Evolutionary conservation across 108 stramenopile genomes (phyloP), one percentile per base, ranked within the genome.

Genomic region (Skeletonema marinoi): DNA sequence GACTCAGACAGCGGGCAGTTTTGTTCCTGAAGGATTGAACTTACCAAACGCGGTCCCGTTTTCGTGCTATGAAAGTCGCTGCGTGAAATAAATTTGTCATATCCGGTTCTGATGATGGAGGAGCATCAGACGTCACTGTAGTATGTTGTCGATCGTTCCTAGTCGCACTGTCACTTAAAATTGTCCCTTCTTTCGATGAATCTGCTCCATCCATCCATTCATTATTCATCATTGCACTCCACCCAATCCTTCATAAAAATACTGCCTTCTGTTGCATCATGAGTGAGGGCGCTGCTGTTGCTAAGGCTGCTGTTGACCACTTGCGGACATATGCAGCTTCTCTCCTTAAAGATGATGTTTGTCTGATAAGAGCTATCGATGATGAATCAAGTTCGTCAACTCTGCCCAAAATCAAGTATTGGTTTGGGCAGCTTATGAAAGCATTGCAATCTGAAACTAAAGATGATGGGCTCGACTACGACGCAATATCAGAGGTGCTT

Each of bases 391-490:
- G 25, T 5, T 56, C 25, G 54, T 56, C 54, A 25, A 56, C 21
- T 56, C 54, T 56, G 9, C 54, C 54, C 54, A 56, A 56, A 29
- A 56, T 56, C 54, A 56, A 56, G 21, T 56, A 56, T 56, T 56
- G 54, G 54, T 3, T 7, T 21, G 25, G 25, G 9, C 9, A n/a
- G 9, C 21, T 56, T 25, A 56, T 10, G 21, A 56, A 56, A 25
- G 54, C 54, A 56, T 25, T 56, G 25, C 54, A n/a, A 46, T 46
- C 54, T 25, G 54, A 56, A 56, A 25, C 54, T 56, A 9, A 56
- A 56, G 54, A 56, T 56, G 25, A 56, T 56, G 54, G 25, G 1
- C 3, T 56, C 3, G 54, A 56, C 25, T 56, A 2, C 9, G 54
- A 17, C 7, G 7, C 16, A 25, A 25, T 56, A 56, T 19, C 66